Evolutionary conservation across 257 asterid genomes (phyloP).

Genomic region (Primulina tabacum): DNA sequence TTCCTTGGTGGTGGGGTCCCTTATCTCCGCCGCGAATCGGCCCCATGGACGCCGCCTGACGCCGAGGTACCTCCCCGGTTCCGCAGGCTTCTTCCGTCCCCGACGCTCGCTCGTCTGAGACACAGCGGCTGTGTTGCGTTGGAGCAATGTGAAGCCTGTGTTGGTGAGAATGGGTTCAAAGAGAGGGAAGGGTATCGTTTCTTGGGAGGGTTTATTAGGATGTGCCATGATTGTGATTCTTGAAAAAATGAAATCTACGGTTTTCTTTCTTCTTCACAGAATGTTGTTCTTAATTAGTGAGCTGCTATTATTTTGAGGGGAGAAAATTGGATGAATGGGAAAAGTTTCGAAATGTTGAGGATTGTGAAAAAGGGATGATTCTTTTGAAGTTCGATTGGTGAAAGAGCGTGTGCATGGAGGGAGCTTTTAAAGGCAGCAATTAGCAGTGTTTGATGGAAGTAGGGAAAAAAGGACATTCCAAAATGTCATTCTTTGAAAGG

Average conservation of each 20-base stretch:
- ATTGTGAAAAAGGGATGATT: not conserved
- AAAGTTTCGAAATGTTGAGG: not conserved
- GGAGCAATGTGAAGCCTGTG: slow-evolving; percentile 73
- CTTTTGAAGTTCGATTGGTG: not conserved
- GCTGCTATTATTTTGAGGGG: too few species aligned
- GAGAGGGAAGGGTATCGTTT: slow-evolving; percentile 44
- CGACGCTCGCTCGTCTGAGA: slow-evolving; percentile 63
- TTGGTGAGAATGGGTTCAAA: slow-evolving; percentile 77
- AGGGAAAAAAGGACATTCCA: slow-evolving; percentile 24
- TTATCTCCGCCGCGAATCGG: slow-evolving; percentile 87
- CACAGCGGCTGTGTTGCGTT: slow-evolving; percentile 69
- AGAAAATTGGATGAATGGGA: not conserved
- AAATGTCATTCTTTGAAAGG: slow-evolving; percentile 24
- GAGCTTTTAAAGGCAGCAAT: slow-evolving; percentile 12
- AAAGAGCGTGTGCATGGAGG: not conserved
- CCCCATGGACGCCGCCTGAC: slow-evolving; percentile 97
- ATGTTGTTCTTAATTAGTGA: not conserved
- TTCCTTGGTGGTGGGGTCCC: slow-evolving; percentile 92
- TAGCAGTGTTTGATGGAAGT: slow-evolving; percentile 5
- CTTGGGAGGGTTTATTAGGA: slow-evolving; percentile 32
- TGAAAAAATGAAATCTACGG: not conserved
- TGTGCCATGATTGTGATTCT: slow-evolving; percentile 33
- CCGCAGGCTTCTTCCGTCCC: slow-evolving; percentile 71
- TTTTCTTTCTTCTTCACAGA: not conserved
- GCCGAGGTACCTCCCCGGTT: slow-evolving; percentile 87